Evolutionary conservation across 2,329 filamentous ascomycete genomes (phyloP), one percentile per base, ranked within the genome.

Genomic region (Nannizzia gypsea): DNA sequence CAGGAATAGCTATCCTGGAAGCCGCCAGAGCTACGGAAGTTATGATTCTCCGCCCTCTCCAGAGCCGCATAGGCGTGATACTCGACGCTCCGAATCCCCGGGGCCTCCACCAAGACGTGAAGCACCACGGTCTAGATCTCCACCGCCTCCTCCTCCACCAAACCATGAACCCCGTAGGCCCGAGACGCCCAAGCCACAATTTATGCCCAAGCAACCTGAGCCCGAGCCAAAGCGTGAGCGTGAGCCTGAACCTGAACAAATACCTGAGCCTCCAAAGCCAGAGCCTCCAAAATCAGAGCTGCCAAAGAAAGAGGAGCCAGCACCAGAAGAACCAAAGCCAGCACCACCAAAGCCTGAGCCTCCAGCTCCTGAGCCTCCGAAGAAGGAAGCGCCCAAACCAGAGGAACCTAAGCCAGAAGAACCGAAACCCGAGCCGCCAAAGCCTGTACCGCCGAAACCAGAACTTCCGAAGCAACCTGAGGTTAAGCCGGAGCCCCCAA

Each of bases 141-240:
- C 26, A 50, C n/a, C 48, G 15, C 52, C 52, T 24, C 61, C 52
- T 24, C 61, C 46, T 13, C 56, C 59, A 9, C 61, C 56, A n/a
- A 28, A 57, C 8, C 59, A 54, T 11, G 36, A 38, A 24, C 20
- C 44, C 4, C 46, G 58, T 9, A 50, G 36, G 46, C 44, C 61
- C 20, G n/a, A 59, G 38, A 36, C 52, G 40, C 56, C 56, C 24
- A 58, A 55, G 56, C 58, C 57, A 52, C 38, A 59, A 20, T 48
- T 40, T 22, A 44, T 42, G 31, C 40, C 34, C n/a, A 28, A 56
- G 31, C n/a, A 52, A 17, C 54, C 42, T 13, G 42, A 50, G 13
- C 65, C 66, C 46, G 62, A 64, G 56, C 59, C 63, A n/a, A 63
- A 63, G 28, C 17, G 9, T 36, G 31, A 36, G 13, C 31, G 13